Evolutionary conservation across 2,329 filamentous ascomycete genomes (phyloP).

Genomic region (Ophiostoma pallidulum): DNA sequence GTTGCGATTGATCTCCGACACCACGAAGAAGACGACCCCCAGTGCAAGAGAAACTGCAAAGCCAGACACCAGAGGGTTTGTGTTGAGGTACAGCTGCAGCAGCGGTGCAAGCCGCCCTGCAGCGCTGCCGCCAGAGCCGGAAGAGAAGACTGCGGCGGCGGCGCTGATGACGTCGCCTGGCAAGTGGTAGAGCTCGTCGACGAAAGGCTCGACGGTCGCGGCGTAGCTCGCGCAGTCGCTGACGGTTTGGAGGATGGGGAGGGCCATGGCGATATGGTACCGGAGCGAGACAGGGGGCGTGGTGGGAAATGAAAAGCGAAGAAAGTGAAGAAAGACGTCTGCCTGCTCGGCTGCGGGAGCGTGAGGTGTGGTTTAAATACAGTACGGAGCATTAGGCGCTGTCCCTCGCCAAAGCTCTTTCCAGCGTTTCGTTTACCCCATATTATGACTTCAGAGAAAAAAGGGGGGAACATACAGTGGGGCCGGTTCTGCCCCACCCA

Average conservation of each 20-base stretch:
- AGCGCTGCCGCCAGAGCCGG: slow-evolving; percentile 26
- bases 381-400: too few species aligned
- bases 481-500: too few species aligned
- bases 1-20: slow-evolving; percentile 81
- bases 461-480: too few species aligned
- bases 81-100: slow-evolving; percentile 64
- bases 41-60: slow-evolving; percentile 63
- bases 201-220: slow-evolving; percentile 65
- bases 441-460: too few species aligned
- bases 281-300: background rate
- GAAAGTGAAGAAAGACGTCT: background rate
- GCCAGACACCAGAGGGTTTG: slow-evolving; percentile 74
- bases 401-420: too few species aligned
- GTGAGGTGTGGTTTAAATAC: too few species aligned
- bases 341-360: background rate
- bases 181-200: slow-evolving; percentile 60
- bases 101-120: slow-evolving; percentile 28
- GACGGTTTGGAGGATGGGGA: slow-evolving; percentile 62
- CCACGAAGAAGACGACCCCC: slow-evolving; percentile 61
- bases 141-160: slow-evolving; percentile 40
- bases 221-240: slow-evolving; percentile 68
- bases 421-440: too few species aligned
- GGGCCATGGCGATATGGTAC: slow-evolving; percentile 42
- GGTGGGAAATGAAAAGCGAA: background rate
- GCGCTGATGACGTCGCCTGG: slow-evolving; percentile 55